Evolutionary conservation across 1,284 basidiomycete species (phyloP).

Genomic region (Malassezia vespertilionis): DNA sequence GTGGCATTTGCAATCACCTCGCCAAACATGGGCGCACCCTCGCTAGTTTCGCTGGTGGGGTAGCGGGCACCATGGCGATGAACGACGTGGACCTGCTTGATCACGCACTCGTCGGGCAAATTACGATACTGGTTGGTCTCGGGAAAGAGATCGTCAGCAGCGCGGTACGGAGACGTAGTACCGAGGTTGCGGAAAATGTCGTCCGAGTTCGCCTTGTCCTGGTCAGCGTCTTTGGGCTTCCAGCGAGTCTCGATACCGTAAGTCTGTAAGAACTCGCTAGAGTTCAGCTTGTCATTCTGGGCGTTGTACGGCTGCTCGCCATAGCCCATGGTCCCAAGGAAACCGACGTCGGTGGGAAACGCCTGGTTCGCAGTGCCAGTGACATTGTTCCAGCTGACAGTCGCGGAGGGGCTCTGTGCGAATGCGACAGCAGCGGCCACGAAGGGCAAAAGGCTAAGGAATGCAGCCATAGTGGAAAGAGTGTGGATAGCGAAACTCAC

Average conservation of each 20-base stretch:
- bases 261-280: not conserved
- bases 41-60: constrained; percentile 16
- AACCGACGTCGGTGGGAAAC: constrained; percentile 40
- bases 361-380: constrained; percentile 17
- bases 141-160: constrained; percentile 13
- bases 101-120: constrained; percentile 19
- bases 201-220: constrained; percentile 16
- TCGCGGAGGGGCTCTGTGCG: not conserved
- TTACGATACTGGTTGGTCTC: constrained; percentile 8
- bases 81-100: constrained; percentile 38
- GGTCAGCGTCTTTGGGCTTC: constrained; percentile 18
- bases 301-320: constrained; percentile 33
- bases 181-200: constrained; percentile 37
- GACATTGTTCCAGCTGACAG: constrained; percentile 4
- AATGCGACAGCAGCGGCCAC: not conserved
- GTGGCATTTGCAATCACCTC: not conserved
- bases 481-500: too few relatives aligned
- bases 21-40: constrained; percentile 8
- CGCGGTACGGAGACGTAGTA: constrained; percentile 7
- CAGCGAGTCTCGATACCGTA: constrained; percentile 22
- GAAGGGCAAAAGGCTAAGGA: not conserved
- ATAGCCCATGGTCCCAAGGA: constrained; percentile 20
- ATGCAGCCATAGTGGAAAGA: not conserved
- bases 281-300: constrained; percentile 22
- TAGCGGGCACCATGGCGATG: constrained; percentile 43